Base-by-base conservation (phyloP, 75 land plant species). In the Selaginella tamariscina region DNA sequence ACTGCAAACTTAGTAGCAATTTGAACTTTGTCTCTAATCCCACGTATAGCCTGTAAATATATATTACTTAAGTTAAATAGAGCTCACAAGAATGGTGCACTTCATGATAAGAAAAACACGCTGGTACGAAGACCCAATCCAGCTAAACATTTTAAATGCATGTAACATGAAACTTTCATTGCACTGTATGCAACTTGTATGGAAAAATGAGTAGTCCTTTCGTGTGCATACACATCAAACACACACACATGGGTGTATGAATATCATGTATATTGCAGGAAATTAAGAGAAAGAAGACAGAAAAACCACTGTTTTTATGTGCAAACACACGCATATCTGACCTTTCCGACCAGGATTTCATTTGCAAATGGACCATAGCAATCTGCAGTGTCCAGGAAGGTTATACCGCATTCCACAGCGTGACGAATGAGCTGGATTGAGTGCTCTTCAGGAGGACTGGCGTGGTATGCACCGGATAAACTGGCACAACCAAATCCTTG, bases 11-110 rank as follows among this genome's bases (percentile, higher is more conserved):
- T 59, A 5, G 62, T 59, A n/a, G 62, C 62, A 23, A 59, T 59
- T n/a, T 59, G 27, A 5, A 59, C 62, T 21, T 21, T 59, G 62
- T 59, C 62, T 5, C 62, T 5, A 23, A 59, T 59, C 24, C 62
- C 62, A 9, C 26, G 21, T 8, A 59, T 59, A 2, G 62, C 62
- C 62, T 59, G 62, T 0, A 24, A 77, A 77, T 57, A 68, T 68
- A 11, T 82, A 72, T 28, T 75, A 62, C n/a, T n/a, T n/a, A n/a
- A n/a, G n/a, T n/a, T n/a, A n/a, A n/a, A n/a, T n/a, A n/a, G n/a
- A n/a, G n/a, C n/a, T n/a, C n/a, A n/a, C n/a, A n/a, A n/a, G n/a
- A n/a, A n/a, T n/a, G n/a, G n/a, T n/a, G n/a, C n/a, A n/a, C n/a
- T n/a, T n/a, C n/a, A n/a, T n/a, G n/a, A n/a, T n/a, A n/a, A n/a